Conservation (phyloP, 352 stramenopile species). For the Aphanomyces astaci region DNA sequence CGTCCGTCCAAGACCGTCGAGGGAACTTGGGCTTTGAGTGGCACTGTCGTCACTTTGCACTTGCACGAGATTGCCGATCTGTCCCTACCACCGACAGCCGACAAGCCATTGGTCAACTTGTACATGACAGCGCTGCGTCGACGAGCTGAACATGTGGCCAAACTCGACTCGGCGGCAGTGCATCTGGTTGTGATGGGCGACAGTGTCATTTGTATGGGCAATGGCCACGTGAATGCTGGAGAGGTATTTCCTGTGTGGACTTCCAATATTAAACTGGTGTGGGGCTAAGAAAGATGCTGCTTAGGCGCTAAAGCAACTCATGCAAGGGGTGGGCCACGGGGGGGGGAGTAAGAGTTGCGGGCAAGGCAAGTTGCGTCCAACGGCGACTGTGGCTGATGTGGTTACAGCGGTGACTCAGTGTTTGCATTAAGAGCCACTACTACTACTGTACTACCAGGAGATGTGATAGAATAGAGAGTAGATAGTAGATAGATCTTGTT, state of each 20-base stretch:
- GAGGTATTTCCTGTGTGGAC: too few relatives aligned
- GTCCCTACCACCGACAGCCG: neutral
- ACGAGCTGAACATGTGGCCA: conserved; percentile 47
- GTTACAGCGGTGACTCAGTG: neutral
- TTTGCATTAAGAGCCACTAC: too few relatives aligned
- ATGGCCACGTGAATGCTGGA: conserved; percentile 39
- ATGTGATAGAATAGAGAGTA: too few relatives aligned
- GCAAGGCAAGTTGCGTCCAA: conserved; percentile 32
- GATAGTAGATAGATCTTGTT: too few relatives aligned
- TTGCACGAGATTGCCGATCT: conserved; percentile 27
- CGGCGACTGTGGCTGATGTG: neutral
- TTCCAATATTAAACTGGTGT: too few relatives aligned
- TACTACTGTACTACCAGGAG: too few relatives aligned
- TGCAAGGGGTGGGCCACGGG: conserved; percentile 33
- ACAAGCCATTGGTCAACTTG: conserved; percentile 25
- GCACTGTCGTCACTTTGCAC: conserved; percentile 28
- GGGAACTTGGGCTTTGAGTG: conserved; percentile 24
- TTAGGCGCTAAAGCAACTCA: conserved; percentile 35
- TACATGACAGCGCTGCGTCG: conserved; percentile 50
- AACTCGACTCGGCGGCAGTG: conserved; percentile 28
- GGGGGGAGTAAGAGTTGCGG: conserved; percentile 54
- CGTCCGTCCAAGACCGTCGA: conserved; percentile 27
- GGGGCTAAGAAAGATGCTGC: too few relatives aligned
- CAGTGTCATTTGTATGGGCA: conserved; percentile 45
- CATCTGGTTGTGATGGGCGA: conserved; percentile 44